Conservation (phyloP, 306 rosid genomes). For the Glycine soja region DNA sequence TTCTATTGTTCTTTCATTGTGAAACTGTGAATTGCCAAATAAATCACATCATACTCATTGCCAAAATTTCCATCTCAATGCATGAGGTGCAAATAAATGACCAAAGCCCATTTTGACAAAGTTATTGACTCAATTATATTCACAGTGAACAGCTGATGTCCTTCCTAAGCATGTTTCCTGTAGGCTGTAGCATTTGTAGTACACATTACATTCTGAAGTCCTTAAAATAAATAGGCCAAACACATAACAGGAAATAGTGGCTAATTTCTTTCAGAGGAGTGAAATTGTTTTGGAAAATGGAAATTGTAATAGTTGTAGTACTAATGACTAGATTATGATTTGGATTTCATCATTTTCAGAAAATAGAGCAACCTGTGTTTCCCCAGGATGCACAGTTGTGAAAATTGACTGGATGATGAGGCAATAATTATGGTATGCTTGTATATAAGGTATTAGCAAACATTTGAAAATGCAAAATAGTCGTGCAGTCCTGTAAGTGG, state of each 20-base stretch:
- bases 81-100: neutral
- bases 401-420: conserved; percentile 8
- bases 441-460: neutral
- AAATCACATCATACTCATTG: conserved; percentile 18
- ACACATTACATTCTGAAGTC: neutral
- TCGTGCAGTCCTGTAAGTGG: no score
- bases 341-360: conserved; percentile 28
- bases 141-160: conserved; percentile 1
- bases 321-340: conserved; percentile 4
- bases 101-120: conserved; percentile 8
- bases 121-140: conserved; percentile 1
- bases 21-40: neutral
- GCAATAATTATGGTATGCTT: neutral
- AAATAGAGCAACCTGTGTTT: conserved; percentile 13
- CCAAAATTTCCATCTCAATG: neutral
- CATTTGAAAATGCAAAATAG: neutral
- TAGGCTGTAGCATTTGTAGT: neutral
- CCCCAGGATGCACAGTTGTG: conserved; percentile 8
- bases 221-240: conserved; percentile 24
- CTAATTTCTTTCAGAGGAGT: conserved; percentile 9
- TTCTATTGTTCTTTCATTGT: neutral
- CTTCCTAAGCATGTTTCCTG: conserved; percentile 11
- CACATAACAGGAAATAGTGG: conserved; percentile 5
- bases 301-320: neutral
- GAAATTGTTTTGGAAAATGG: neutral